phyloP scores from a whole-genome alignment of 2,329 filamentous ascomycete species.

The Pseudogymnoascus sp. region DNA sequence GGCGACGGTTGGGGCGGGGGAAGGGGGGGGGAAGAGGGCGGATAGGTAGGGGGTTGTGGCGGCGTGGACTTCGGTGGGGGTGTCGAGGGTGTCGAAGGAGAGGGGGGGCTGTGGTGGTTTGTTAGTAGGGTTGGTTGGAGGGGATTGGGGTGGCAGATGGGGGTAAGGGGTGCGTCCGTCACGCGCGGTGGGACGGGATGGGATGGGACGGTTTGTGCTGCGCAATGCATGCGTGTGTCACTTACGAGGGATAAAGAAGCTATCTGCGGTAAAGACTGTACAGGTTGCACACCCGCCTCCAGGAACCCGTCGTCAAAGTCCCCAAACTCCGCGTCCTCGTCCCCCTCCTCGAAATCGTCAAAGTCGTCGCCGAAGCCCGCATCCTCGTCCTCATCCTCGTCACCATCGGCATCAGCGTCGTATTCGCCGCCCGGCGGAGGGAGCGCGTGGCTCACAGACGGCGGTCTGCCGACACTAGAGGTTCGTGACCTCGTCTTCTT shows the following conservation, averaged over 20 bases:
- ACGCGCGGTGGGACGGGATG: conserved; percentile 11
- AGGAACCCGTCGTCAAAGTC: conserved; percentile 58
- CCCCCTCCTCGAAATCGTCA: conserved; percentile 56
- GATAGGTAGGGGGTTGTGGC: conserved; percentile 59
- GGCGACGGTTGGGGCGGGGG: conserved; percentile 35
- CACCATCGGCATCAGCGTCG: conserved; percentile 19
- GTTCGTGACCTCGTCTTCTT: conserved; percentile 53
- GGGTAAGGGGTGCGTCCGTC: background rate
- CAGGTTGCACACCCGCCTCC: conserved; percentile 37
- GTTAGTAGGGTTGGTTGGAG: conserved; percentile 20
- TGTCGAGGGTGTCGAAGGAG: conserved; percentile 53
- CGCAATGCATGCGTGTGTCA: conserved; percentile 20
- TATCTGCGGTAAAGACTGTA: conserved; percentile 27
- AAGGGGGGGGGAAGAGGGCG: conserved; percentile 52
- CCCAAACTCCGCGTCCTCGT: conserved; percentile 39
- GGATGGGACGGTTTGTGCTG: background rate
- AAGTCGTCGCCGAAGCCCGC: conserved; percentile 58
- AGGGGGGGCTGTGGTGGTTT: conserved; percentile 48
- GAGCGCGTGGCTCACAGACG: conserved; percentile 32
- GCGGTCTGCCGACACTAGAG: conserved; percentile 40
- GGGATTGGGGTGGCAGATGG: background rate
- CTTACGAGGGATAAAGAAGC: conserved; percentile 34
- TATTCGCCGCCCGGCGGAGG: conserved; percentile 21
- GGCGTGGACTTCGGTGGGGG: conserved; percentile 48
- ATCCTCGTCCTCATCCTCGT: conserved; percentile 32